Conservation (phyloP, 345 rosid species). For the Abelmoschus esculentus region DNA sequence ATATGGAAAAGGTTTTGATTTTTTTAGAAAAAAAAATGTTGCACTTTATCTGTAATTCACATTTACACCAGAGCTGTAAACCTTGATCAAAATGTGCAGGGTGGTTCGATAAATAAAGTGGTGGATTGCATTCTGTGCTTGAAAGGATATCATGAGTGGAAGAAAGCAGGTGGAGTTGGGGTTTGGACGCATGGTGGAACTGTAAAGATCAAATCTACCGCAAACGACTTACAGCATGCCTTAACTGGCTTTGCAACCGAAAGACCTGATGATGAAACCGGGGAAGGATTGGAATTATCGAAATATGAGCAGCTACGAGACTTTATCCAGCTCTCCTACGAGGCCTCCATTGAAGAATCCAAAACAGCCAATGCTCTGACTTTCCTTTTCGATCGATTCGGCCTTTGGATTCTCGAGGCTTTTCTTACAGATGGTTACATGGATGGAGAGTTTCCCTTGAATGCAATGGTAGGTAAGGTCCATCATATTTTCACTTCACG, state of each 20-base stretch:
- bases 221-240: slow-evolving; percentile 44
- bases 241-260: slow-evolving; percentile 39
- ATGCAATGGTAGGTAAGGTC: slow-evolving; percentile 83
- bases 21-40: not conserved
- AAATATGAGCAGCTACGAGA: slow-evolving; percentile 77
- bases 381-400: slow-evolving; percentile 77
- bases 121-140: slow-evolving; percentile 87
- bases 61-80: slow-evolving; percentile 23
- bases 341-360: slow-evolving; percentile 63
- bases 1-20: slow-evolving; percentile 62
- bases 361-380: slow-evolving; percentile 58
- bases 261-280: slow-evolving; percentile 53
- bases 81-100: slow-evolving; percentile 29
- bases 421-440: slow-evolving; percentile 57
- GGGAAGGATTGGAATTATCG: slow-evolving; percentile 72
- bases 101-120: slow-evolving; percentile 83
- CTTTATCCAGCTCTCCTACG: slow-evolving; percentile 71
- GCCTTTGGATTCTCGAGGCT: slow-evolving; percentile 67
- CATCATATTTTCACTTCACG: slow-evolving; percentile 5
- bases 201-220: slow-evolving; percentile 70
- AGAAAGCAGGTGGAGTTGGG: slow-evolving; percentile 82
- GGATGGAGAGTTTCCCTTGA: slow-evolving; percentile 58
- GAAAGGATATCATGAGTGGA: slow-evolving; percentile 89
- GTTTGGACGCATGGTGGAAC: slow-evolving; percentile 92
- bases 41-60: not conserved